Evolutionary conservation across 495 filamentous ascomycete species (phyloP).

Genomic region (Melanomma pulvis-pyrius): DNA sequence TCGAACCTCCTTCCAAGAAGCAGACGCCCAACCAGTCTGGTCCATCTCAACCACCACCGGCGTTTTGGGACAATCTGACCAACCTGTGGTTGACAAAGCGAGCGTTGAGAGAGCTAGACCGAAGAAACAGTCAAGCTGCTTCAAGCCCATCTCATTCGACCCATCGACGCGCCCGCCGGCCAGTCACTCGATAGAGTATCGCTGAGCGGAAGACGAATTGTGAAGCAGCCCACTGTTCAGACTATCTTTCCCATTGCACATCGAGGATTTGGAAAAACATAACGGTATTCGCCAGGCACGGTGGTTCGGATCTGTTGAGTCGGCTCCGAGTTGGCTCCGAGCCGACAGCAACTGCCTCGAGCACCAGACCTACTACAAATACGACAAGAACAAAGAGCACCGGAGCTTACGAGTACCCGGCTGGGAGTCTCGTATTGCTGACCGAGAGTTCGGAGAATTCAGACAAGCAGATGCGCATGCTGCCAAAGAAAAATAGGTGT

Average conservation of each 20-base stretch:
- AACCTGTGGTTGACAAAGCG: constrained; percentile 40
- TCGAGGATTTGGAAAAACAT: constrained; percentile 23
- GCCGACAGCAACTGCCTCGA: constrained; percentile 13
- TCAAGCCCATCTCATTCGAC: constrained; percentile 17
- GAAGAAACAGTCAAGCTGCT: constrained; percentile 37
- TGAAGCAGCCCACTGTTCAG: background rate
- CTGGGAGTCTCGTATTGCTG: constrained; percentile 42
- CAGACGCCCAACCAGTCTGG: constrained; percentile 28
- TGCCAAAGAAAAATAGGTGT: constrained; percentile 42
- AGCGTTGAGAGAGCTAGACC: constrained; percentile 40
- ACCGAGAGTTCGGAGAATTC: constrained; percentile 41
- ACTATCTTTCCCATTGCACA: constrained; percentile 13
- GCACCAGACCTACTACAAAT: constrained; percentile 26
- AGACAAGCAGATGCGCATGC: constrained; percentile 39
- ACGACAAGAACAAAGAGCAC: constrained; percentile 27
- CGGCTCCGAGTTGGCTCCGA: constrained; percentile 16
- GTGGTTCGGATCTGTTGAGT: constrained; percentile 38
- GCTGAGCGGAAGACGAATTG: constrained; percentile 25
- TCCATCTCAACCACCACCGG: constrained; percentile 25
- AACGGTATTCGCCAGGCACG: constrained; percentile 35
- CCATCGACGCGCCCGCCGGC: constrained; percentile 26
- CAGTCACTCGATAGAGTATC: constrained; percentile 28
- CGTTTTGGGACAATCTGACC: constrained; percentile 40
- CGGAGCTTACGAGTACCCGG: constrained; percentile 30
- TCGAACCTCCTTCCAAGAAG: constrained; percentile 24